Evolutionary conservation across 345 rosid species (phyloP), one percentile per base, ranked within the genome.

Genomic region (Hibiscus trionum): DNA sequence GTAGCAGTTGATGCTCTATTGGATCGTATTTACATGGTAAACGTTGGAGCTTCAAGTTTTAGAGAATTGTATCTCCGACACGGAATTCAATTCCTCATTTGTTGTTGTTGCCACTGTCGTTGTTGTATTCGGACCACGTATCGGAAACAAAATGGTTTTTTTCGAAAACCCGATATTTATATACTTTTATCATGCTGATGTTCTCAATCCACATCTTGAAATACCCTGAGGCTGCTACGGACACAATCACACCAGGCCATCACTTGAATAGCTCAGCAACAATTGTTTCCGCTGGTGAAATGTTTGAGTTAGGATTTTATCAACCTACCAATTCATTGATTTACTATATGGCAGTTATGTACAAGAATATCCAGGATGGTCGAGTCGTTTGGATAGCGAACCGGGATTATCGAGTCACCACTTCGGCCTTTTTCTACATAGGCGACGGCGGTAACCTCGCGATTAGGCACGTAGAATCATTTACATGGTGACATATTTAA

Each of bases 381-480:
- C 31, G 31, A 7, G 74, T 75, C 52, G 84, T 83, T 1, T 88
- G 90, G 88, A 83, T 82, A 10, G 77, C 87, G n/a, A 86, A 79
- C 69, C 70, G 85, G 74, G 79, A 80, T n/a, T 31, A 11, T 11
- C 80, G 85, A 1, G 33, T 81, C n/a, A 81, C 59, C 46, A 53
- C 70, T n/a, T 56, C 78, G 1, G 81, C 80, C 15, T 24, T n/a
- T 3, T 67, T 88, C 31, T 12, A 39, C 29, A 55, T 84, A 60
- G 64, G 61, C 31, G 37, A 56, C 26, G 72, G 60, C 50, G 78
- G 77, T 55, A 65, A 44, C 61, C 79, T 84, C 5, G 80, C 66
- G 39, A 81, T 85, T 50, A 70, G 76, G 49, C 77, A 80, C 21
- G 4, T 8, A 56, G n/a, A 6, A 53, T 66, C 24, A 14, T 31